Percentiles rank a stretch among this genome's conserved stretches.
phyloP scores from a whole-genome alignment of 345 rosid genomes.

The Lepidium africanum region DNA sequence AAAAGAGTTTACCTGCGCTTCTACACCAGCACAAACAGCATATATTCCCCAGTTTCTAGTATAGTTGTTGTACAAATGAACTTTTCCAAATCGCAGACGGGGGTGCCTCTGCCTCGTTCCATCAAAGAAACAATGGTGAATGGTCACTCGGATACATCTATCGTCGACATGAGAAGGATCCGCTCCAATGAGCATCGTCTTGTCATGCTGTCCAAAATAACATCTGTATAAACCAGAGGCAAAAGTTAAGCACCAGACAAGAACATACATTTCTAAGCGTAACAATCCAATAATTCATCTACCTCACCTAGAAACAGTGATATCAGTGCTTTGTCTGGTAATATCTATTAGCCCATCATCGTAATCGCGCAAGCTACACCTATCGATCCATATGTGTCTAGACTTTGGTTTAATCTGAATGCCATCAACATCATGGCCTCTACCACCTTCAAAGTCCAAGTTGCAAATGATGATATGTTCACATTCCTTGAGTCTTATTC shows the following conservation, averaged over 20 bases:
- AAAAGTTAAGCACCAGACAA: neutral
- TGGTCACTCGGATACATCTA: slow-evolving; percentile 75
- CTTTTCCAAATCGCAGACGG: slow-evolving; percentile 82
- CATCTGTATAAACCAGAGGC: slow-evolving; percentile 39
- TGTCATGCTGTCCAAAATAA: slow-evolving; percentile 67
- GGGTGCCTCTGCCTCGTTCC: slow-evolving; percentile 88
- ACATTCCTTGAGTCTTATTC: slow-evolving; percentile 77
- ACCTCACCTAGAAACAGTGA: slow-evolving; percentile 78
- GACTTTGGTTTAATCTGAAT: slow-evolving; percentile 95
- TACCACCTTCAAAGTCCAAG: slow-evolving; percentile 86
- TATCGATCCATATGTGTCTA: slow-evolving; percentile 84
- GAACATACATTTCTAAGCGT: neutral
- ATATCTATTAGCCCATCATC: slow-evolving; percentile 91
- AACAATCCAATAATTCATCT: neutral
- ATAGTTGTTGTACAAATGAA: slow-evolving; percentile 83
- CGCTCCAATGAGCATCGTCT: slow-evolving; percentile 85
- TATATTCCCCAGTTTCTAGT: slow-evolving; percentile 86
- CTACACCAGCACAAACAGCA: slow-evolving; percentile 93
- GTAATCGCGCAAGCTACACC: slow-evolving; percentile 79
- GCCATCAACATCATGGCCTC: slow-evolving; percentile 81
- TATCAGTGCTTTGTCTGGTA: slow-evolving; percentile 76
- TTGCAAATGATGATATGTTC: slow-evolving; percentile 79
- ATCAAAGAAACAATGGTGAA: slow-evolving; percentile 92
- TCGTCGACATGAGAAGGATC: slow-evolving; percentile 67
- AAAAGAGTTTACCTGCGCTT: slow-evolving; percentile 57